Conservation (phyloP, 495 filamentous ascomycete genomes). For the Daldinia vernicosa region DNA sequence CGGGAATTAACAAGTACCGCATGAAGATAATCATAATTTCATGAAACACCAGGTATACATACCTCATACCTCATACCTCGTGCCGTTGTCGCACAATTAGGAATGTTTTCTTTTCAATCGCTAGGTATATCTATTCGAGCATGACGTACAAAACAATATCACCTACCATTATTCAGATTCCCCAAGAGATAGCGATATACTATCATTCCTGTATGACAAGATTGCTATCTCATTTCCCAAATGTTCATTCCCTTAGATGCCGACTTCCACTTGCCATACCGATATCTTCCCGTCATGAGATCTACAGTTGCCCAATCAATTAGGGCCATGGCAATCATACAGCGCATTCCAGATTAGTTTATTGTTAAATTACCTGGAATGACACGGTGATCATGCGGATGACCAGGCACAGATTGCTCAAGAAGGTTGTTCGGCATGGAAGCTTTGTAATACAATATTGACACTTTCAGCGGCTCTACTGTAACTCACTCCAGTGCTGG, state of each 20-base stretch:
- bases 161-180: neutral
- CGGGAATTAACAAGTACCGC: neutral
- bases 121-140: neutral
- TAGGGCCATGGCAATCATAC: neutral
- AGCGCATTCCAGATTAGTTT: neutral
- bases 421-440: constrained; percentile 18
- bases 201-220: neutral
- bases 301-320: neutral
- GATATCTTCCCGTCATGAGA: neutral
- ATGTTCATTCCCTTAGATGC: neutral
- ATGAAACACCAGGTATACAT: neutral
- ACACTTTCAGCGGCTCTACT: too few species aligned
- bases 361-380: neutral
- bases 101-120: neutral
- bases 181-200: neutral
- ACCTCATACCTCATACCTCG: neutral
- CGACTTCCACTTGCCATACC: neutral
- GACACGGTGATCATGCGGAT: neutral
- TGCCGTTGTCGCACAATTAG: neutral
- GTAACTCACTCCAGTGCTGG: too few species aligned
- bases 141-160: neutral
- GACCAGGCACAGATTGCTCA: neutral
- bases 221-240: neutral
- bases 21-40: neutral
- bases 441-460: constrained; percentile 41